Conservation (phyloP, 169 alveolate species). For the Plasmodium blacklocki region DNA sequence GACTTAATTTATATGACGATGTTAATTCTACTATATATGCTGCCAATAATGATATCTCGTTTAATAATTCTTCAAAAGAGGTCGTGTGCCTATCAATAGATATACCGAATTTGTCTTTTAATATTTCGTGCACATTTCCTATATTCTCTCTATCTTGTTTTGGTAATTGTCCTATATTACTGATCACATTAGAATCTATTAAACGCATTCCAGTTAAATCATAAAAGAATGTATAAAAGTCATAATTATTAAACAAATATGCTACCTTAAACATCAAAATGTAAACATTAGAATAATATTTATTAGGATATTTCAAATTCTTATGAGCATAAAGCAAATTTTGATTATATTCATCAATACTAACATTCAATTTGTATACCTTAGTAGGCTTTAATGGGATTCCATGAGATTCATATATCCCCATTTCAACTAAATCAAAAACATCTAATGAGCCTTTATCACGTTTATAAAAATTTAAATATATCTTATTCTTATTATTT, state of each 20-base stretch:
- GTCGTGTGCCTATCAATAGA: constrained; percentile 22
- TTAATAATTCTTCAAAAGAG: constrained; percentile 17
- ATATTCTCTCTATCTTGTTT: constrained; percentile 3
- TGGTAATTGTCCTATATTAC: constrained; percentile 1
- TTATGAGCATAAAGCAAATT: constrained; percentile 55
- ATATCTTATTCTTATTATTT: constrained; percentile 22
- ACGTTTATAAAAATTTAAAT: constrained; percentile 32
- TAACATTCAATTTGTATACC: constrained; percentile 29
- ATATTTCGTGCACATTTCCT: background rate
- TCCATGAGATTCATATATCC: constrained; percentile 34
- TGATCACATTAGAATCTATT: constrained; percentile 20
- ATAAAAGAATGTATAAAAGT: constrained; percentile 50
- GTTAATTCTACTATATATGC: constrained; percentile 72
- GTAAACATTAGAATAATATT: constrained; percentile 67
- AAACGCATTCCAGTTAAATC: constrained; percentile 64
- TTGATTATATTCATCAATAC: constrained; percentile 63
- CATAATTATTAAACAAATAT: constrained; percentile 40
- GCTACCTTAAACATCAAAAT: constrained; percentile 62
- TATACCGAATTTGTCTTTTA: constrained; percentile 15
- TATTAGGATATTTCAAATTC: constrained; percentile 25
- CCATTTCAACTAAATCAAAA: constrained; percentile 52
- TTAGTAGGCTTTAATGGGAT: background rate
- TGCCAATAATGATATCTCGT: constrained; percentile 50
- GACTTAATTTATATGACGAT: constrained; percentile 19
- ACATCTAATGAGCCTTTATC: constrained; percentile 3